Evolutionary conservation across 2,329 filamentous ascomycete species (phyloP).

Genomic region (Dendryphion nanum): DNA sequence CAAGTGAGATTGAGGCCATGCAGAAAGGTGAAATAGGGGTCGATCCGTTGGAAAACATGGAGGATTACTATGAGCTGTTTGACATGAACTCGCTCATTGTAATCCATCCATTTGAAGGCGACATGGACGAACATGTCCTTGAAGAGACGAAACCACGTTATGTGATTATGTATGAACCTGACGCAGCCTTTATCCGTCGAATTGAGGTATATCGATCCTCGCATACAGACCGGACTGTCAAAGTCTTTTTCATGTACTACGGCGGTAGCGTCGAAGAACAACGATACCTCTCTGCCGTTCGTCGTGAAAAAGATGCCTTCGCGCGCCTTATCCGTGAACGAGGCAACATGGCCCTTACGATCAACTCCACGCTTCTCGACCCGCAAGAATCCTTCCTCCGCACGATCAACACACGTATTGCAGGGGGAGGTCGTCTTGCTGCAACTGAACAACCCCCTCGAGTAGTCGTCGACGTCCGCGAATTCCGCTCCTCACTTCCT

Average conservation of each 20-base stretch:
- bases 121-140: conserved; percentile 93
- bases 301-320: conserved; percentile 96
- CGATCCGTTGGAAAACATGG: conserved; percentile 86
- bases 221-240: conserved; percentile 82
- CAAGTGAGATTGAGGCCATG: conserved; percentile 72
- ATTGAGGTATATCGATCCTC: conserved; percentile 96
- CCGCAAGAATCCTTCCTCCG: conserved; percentile 89
- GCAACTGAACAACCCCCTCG: conserved; percentile 86
- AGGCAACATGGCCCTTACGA: conserved; percentile 84
- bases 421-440: conserved; percentile 79
- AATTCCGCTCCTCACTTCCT: conserved; percentile 90
- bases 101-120: conserved; percentile 90
- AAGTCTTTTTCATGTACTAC: conserved; percentile 97
- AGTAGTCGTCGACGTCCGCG: conserved; percentile 91
- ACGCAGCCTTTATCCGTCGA: conserved; percentile 87
- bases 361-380: conserved; percentile 70
- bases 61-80: conserved; percentile 87
- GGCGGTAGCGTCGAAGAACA: conserved; percentile 94
- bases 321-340: conserved; percentile 93
- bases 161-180: conserved; percentile 98
- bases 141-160: conserved; percentile 92
- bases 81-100: conserved; percentile 87
- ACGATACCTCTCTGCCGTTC: conserved; percentile 81
- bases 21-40: conserved; percentile 73
- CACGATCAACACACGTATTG: conserved; percentile 94